Conservation (phyloP, 2,329 filamentous ascomycete genomes). For the Monilinia polystroma region DNA sequence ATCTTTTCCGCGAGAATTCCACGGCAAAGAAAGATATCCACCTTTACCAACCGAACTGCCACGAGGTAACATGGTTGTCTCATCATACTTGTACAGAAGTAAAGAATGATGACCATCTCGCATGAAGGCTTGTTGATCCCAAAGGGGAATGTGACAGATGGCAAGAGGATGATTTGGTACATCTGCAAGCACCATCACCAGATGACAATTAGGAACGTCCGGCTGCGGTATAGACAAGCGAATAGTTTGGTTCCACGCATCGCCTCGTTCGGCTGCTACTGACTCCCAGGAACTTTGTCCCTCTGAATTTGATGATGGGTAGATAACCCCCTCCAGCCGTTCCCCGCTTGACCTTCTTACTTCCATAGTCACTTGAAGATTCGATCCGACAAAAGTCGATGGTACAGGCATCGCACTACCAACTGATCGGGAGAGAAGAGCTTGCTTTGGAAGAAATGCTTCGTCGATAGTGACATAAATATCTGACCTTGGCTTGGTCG, state of each 20-base stretch:
- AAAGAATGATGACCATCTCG: slow-evolving; percentile 80
- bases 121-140: slow-evolving; percentile 88
- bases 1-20: slow-evolving; percentile 67
- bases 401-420: slow-evolving; percentile 75
- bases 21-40: slow-evolving; percentile 82
- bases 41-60: slow-evolving; percentile 67
- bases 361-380: slow-evolving; percentile 85
- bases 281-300: slow-evolving; percentile 86
- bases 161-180: slow-evolving; percentile 86
- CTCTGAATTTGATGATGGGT: slow-evolving; percentile 75
- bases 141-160: slow-evolving; percentile 87
- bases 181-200: slow-evolving; percentile 88
- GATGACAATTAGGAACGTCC: slow-evolving; percentile 78
- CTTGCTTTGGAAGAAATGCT: slow-evolving; percentile 75
- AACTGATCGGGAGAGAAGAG: slow-evolving; percentile 61
- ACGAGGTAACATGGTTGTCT: slow-evolving; percentile 71
- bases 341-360: slow-evolving; percentile 77
- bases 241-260: slow-evolving; percentile 85
- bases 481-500: slow-evolving; percentile 83
- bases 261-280: slow-evolving; percentile 72
- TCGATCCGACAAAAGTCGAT: slow-evolving; percentile 61
- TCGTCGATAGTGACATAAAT: slow-evolving; percentile 88
- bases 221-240: slow-evolving; percentile 74
- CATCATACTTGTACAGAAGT: slow-evolving; percentile 87
- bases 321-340: slow-evolving; percentile 84